Conservation (phyloP, 441 rosid genomes). For the Populus trichocarpa region DNA sequence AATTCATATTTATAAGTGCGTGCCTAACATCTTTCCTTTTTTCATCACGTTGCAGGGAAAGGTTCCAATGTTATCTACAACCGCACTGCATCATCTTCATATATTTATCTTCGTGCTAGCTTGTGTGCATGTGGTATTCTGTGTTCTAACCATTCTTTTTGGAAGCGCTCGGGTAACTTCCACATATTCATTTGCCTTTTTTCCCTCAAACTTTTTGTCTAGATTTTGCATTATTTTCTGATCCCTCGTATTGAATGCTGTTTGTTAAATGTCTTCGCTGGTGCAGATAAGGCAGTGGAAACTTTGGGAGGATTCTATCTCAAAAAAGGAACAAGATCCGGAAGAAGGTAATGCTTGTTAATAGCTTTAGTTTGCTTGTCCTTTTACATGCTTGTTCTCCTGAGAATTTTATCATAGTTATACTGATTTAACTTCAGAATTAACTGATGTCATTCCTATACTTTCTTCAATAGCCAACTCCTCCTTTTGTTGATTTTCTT, state of each 20-base stretch:
- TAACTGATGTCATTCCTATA: not conserved
- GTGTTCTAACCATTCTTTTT: conserved; percentile 65
- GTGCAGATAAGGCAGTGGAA: conserved; percentile 78
- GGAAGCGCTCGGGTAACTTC: conserved; percentile 70
- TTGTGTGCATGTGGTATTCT: conserved; percentile 60
- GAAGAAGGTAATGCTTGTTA: conserved; percentile 9
- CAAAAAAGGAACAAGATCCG: conserved; percentile 39
- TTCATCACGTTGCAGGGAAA: conserved; percentile 50
- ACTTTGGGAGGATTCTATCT: conserved; percentile 67
- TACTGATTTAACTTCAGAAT: not conserved
- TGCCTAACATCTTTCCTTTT: not conserved
- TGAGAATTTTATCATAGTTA: not conserved
- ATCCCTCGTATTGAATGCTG: not conserved
- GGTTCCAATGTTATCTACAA: conserved; percentile 56
- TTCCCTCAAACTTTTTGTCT: conserved; percentile 1
- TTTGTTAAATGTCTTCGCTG: not conserved
- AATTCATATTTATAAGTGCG: not conserved
- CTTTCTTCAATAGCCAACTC: not conserved
- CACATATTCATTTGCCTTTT: not conserved
- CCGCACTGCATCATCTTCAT: conserved; percentile 82
- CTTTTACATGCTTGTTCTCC: not conserved
- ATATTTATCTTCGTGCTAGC: conserved; percentile 85
- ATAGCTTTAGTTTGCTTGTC: not conserved
- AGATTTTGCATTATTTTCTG: not conserved
- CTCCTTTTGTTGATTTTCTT: not conserved